phyloP scores from a whole-genome alignment of 1,284 basidiomycete genomes.

The Ganoderma meredithae region DNA sequence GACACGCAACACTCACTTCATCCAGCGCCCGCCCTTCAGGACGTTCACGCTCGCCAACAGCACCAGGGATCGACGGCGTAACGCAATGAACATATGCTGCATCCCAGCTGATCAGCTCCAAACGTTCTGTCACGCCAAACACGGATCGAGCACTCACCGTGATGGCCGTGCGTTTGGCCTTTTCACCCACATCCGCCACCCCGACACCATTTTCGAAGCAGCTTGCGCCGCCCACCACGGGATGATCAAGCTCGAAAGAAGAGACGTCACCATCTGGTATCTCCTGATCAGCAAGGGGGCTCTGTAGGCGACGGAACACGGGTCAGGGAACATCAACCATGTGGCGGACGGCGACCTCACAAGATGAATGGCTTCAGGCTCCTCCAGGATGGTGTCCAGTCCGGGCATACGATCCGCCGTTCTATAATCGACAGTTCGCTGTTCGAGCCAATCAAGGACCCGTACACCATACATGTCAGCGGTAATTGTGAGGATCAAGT shows the following conservation, averaged over 20 bases:
- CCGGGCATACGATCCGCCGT: neutral
- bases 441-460: neutral
- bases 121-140: neutral
- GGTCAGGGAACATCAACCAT: neutral
- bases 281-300: neutral
- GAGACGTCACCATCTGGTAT: slow-evolving; percentile 6
- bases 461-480: neutral
- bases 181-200: neutral
- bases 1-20: slow-evolving; percentile 8
- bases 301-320: neutral
- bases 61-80: slow-evolving; percentile 2
- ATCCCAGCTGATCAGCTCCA: neutral
- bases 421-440: slow-evolving; percentile 6
- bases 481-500: neutral
- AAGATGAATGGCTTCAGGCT: neutral
- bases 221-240: slow-evolving; percentile 2
- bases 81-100: neutral
- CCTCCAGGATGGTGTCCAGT: slow-evolving; percentile 1
- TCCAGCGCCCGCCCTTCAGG: neutral
- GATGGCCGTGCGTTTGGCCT: neutral
- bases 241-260: slow-evolving; percentile 4
- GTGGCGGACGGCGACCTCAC: neutral
- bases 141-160: neutral
- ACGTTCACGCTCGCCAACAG: neutral
- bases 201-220: neutral